Conservation (phyloP, 2,329 filamentous ascomycete genomes). For the Neofusicoccum kwambonambiense region DNA sequence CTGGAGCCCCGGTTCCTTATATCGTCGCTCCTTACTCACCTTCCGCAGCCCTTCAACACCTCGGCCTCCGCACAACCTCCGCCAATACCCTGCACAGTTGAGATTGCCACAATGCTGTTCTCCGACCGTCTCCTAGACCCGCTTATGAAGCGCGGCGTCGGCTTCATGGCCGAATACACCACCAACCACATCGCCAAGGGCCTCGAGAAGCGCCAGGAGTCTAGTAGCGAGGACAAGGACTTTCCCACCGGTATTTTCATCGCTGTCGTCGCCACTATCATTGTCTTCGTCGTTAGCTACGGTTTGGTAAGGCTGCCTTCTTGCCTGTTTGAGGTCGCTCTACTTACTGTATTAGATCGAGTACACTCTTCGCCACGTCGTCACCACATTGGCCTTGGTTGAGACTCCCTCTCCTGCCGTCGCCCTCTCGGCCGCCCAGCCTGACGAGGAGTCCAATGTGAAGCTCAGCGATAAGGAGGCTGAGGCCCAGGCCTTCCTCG, state of each 20-base stretch:
- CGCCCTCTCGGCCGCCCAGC: slow-evolving; percentile 50
- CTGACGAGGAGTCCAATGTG: slow-evolving; percentile 44
- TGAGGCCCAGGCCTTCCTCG: slow-evolving; percentile 35
- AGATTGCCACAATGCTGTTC: slow-evolving; percentile 21
- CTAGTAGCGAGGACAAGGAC: slow-evolving; percentile 22
- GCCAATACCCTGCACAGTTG: neutral
- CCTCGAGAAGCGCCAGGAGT: slow-evolving; percentile 23
- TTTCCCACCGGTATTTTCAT: slow-evolving; percentile 32
- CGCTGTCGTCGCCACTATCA: slow-evolving; percentile 34
- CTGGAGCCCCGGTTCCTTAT: neutral
- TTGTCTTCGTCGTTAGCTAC: slow-evolving; percentile 43
- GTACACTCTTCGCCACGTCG: slow-evolving; percentile 61
- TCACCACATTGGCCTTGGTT: slow-evolving; percentile 63
- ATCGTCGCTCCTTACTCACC: neutral
- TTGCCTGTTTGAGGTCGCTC: neutral
- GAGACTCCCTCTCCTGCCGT: slow-evolving; percentile 58
- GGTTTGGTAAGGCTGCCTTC: slow-evolving; percentile 35
- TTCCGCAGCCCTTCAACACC: neutral
- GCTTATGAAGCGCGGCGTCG: slow-evolving; percentile 32
- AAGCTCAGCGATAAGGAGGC: slow-evolving; percentile 33
- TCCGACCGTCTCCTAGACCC: slow-evolving; percentile 24
- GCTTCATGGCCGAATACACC: neutral
- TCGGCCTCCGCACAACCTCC: neutral
- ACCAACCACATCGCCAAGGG: neutral
- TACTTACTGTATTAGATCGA: slow-evolving; percentile 27